A percentile compares a stretch with the other conserved stretches of the same genome.
These are phyloP conservation scores for Colletotrichum tanaceti DNA, from an alignment of 2,329 filamentous ascomycete species.

Conservation along the genomic window DNA sequence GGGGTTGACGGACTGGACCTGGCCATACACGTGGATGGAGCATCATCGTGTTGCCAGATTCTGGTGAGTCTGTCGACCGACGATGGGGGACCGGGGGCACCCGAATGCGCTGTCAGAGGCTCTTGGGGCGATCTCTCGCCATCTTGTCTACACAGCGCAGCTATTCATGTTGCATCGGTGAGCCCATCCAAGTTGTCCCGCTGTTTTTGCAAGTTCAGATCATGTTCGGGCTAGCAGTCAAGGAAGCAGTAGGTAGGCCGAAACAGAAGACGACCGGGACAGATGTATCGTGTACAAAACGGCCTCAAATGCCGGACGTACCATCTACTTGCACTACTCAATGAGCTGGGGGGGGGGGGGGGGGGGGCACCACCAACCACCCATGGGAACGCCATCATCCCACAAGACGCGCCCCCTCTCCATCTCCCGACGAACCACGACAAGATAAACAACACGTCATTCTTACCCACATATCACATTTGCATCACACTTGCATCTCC, in stretches of 20 bases:
- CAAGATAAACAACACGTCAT: constrained; percentile 31
- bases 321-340: constrained; percentile 13
- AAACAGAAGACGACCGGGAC: background rate
- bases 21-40: constrained; percentile 6
- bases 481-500: background rate
- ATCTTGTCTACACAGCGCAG: background rate
- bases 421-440: constrained; percentile 26
- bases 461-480: constrained; percentile 4
- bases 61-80: constrained; percentile 24
- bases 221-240: background rate
- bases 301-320: constrained; percentile 23
- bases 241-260: background rate
- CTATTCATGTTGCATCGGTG: background rate
- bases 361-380: background rate
- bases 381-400: constrained; percentile 4
- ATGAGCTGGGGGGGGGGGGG: constrained; percentile 4
- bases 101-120: background rate
- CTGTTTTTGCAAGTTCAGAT: constrained; percentile 6
- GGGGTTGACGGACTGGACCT: background rate
- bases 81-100: background rate
- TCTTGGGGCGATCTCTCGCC: background rate
- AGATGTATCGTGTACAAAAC: constrained; percentile 21
- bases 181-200: background rate
- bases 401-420: background rate
- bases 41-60: background rate